These are phyloP conservation scores for Sporothrix pallida DNA, from an alignment of 2,329 filamentous ascomycete species.

Conservation along the genomic window DNA sequence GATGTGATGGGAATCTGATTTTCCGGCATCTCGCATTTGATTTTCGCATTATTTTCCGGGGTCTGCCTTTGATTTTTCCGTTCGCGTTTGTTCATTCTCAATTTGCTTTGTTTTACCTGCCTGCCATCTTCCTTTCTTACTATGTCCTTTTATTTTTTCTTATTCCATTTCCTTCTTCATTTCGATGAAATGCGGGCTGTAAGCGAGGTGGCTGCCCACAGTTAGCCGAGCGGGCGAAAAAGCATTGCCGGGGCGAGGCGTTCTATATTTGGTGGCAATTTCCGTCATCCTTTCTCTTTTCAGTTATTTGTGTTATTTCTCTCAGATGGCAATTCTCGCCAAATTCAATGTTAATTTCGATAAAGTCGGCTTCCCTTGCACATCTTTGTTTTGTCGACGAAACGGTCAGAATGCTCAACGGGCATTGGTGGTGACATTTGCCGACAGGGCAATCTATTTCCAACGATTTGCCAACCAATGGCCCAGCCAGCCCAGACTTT, in stretches of 20 bases:
- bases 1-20: not conserved
- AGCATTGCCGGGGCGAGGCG: constrained; percentile 11
- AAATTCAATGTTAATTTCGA: not conserved
- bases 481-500: too few species aligned
- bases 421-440: constrained; percentile 22
- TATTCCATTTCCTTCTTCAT: too few species aligned
- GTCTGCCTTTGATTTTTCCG: too few species aligned
- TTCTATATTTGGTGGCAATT: constrained; percentile 27
- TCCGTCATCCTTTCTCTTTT: not conserved
- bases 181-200: not conserved
- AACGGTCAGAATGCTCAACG: not conserved
- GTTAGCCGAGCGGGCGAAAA: constrained; percentile 18
- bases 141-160: too few species aligned
- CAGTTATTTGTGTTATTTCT: not conserved
- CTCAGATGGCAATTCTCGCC: not conserved
- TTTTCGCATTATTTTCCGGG: too few species aligned
- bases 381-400: not conserved
- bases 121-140: too few species aligned
- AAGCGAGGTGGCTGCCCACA: constrained; percentile 10
- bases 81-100: too few species aligned
- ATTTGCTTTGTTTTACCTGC: too few species aligned
- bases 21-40: not conserved
- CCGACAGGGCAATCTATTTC: constrained; percentile 9
- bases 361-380: not conserved
- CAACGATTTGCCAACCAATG: not conserved